These are phyloP conservation scores for Mimosa bimucronata DNA, from an alignment of 306 rosid genomes.

Conservation along the genomic window DNA sequence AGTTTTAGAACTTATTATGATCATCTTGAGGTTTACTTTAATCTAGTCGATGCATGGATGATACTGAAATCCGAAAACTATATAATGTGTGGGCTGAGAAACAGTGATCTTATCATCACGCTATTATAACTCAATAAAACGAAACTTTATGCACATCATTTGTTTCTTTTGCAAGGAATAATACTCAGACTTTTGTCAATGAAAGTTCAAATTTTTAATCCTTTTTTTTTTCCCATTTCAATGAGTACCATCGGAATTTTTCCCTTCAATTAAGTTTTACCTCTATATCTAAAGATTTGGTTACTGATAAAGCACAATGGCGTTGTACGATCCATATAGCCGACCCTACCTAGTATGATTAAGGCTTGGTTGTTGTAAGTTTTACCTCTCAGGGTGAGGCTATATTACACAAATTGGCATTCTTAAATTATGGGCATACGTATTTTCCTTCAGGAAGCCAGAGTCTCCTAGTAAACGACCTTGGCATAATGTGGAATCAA, in stretches of 20 bases:
- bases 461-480: slow-evolving; percentile 72
- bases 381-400: slow-evolving; percentile 10
- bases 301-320: too few relatives aligned
- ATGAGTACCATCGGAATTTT: slow-evolving; percentile 3
- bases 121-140: slow-evolving; percentile 11
- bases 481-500: slow-evolving; percentile 49
- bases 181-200: slow-evolving; percentile 2
- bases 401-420: slow-evolving; percentile 18
- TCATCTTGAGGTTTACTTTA: slow-evolving; percentile 22
- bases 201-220: slow-evolving; percentile 15
- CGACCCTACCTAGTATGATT: too few relatives aligned
- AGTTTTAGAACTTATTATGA: neutral
- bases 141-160: neutral
- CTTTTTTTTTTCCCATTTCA: slow-evolving; percentile 8
- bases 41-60: slow-evolving; percentile 18
- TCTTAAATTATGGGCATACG: slow-evolving; percentile 27
- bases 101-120: slow-evolving; percentile 29
- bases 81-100: slow-evolving; percentile 18
- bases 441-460: slow-evolving; percentile 61
- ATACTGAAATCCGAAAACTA: slow-evolving; percentile 16
- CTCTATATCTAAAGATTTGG: too few relatives aligned
- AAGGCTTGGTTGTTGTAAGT: too few relatives aligned
- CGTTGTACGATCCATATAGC: too few relatives aligned
- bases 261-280: slow-evolving; percentile 1
- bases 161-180: slow-evolving; percentile 13